Base-by-base conservation (phyloP, 225 moss, liverwort and hornwort genomes). In the Straminergon stramineum region DNA sequence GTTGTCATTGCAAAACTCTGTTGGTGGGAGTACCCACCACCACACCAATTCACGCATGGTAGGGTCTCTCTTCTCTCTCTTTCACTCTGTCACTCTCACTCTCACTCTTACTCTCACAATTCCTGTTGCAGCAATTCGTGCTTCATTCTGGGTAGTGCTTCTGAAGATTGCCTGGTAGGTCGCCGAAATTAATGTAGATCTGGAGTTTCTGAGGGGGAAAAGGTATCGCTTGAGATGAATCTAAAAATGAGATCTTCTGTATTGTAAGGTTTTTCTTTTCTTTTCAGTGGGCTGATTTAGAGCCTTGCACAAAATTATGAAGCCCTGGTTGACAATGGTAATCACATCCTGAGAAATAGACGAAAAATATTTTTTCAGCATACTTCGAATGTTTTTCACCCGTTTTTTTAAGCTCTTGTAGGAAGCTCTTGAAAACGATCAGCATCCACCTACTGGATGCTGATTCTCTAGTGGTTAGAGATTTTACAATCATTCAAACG, bases 41-140 rank as follows among this genome's bases (percentile, higher is more conserved):
- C 70, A 35, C 77, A 17, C 85, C 43, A 82, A 88, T 79, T 64
- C 90, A 55, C 84, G 75, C 68, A 82, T 87, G 92, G 92, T 91
- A 81, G 76, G 21, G 19, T 70, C 21, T 73, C 65, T 84, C 77
- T 69, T 84, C 77, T 69, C 39, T 70, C 51, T 70, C 57, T 84
- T 21, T 45, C 63, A 3, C 65, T 37, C 18, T 52, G 16, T 60
- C 32, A 52, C 61, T 53, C 31, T 48, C 60, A 27, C 66, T 89
- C 31, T 56, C 56, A 13, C 70, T 31, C 51, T 60, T 13, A 20
- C 63, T 48, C 20, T 65, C 65, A 45, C 22, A 83, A 66, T 77
- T 79, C 27, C 67, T 43, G 68, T 39, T 67, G 68, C 53, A 77
- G 64, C 20, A 77, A 62, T 62, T 88, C 62, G 48, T 83, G 77